Evolutionary conservation across 768 basidiomycete species (phyloP), one percentile per base, ranked within the genome.

Genomic region (Leccinellum luteum): DNA sequence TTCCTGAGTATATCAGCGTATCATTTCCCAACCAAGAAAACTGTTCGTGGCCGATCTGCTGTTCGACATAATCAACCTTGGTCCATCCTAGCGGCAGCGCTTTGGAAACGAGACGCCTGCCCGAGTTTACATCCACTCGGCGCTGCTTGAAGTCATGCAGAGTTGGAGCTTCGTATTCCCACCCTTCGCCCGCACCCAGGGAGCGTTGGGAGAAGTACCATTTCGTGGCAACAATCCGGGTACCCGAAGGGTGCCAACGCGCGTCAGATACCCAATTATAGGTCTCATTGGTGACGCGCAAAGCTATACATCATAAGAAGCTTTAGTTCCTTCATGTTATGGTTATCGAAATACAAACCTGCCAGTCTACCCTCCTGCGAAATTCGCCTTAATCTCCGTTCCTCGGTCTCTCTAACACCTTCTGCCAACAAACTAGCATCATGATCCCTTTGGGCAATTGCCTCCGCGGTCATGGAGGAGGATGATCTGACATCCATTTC

Each of bases 21-120:
- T 88, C 86, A 25, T 78, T 70, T 7, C 79, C 79, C 28, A 70
- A 68, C 86, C 86, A 90, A 48, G 87, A 76, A 58, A 84, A 74
- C 63, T 89, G 89, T 60, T 90, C 88, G 1, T 85, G 83, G 1
- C 88, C 89, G 57, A 90, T 84, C 67, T 90, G 89, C 61, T 87
- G 86, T 28, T 86, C 78, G 10, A 76, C 79, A 62, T 90, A 90
- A 34, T 84, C 68, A 10, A 81, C 76, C 21, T 79, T 66, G 27
- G 76, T 74, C 87, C 87, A 89, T 2, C 86, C 87, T 2, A 66
- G 60, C 15, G 88, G 87, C 5, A 89, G 72, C 3, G 74, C 80
- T 45, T 81, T 77, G 30, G 84, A 79, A 51, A 88, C 63, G 6
- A 87, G 68, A 15, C 84, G 80, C 38, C 66, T 77, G 15, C 88